Conservation (phyloP, 345 rosid genomes). For the Gossypium longicalyx region DNA sequence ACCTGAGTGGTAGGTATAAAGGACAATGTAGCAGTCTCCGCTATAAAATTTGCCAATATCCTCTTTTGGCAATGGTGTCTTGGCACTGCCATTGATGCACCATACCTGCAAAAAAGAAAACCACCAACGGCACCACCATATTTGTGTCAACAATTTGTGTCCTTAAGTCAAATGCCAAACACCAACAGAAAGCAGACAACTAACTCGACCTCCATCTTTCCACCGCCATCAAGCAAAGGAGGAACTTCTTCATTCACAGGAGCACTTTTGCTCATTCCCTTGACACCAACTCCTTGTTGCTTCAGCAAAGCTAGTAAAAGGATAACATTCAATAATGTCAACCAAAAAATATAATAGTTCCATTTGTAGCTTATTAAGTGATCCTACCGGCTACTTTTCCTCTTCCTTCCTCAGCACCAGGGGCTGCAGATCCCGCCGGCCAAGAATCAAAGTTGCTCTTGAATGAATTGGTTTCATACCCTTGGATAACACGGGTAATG, state of each 20-base stretch:
- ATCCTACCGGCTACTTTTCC: slow-evolving; percentile 97
- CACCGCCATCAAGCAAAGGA: slow-evolving; percentile 92
- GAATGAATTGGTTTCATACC: slow-evolving; percentile 88
- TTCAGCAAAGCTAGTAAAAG: slow-evolving; percentile 70
- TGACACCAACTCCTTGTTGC: slow-evolving; percentile 92
- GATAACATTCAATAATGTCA: slow-evolving; percentile 21
- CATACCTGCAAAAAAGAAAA: slow-evolving; percentile 57
- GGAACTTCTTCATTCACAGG: slow-evolving; percentile 88
- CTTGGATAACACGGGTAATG: slow-evolving; percentile 78
- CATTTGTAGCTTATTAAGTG: slow-evolving; percentile 15
- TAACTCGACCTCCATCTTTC: slow-evolving; percentile 84
- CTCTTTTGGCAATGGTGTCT: slow-evolving; percentile 69
- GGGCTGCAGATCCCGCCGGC: slow-evolving; percentile 82
- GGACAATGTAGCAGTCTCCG: slow-evolving; percentile 93
- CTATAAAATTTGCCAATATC: slow-evolving; percentile 87
- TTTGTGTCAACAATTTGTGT: not conserved
- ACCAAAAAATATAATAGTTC: slow-evolving; percentile 8
- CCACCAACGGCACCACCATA: not conserved
- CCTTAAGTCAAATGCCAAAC: slow-evolving; percentile 1
- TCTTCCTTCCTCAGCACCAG: slow-evolving; percentile 91
- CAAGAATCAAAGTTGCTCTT: slow-evolving; percentile 91
- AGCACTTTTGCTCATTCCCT: slow-evolving; percentile 67
- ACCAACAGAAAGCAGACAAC: slow-evolving; percentile 15
- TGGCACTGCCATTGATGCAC: slow-evolving; percentile 75
- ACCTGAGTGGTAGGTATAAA: slow-evolving; percentile 86